A percentile compares a stretch with the other conserved stretches of the same genome.
Evolutionary conservation across 2,329 filamentous ascomycete species (phyloP).

Genomic region (Purpureocillium takamizusanense): DNA sequence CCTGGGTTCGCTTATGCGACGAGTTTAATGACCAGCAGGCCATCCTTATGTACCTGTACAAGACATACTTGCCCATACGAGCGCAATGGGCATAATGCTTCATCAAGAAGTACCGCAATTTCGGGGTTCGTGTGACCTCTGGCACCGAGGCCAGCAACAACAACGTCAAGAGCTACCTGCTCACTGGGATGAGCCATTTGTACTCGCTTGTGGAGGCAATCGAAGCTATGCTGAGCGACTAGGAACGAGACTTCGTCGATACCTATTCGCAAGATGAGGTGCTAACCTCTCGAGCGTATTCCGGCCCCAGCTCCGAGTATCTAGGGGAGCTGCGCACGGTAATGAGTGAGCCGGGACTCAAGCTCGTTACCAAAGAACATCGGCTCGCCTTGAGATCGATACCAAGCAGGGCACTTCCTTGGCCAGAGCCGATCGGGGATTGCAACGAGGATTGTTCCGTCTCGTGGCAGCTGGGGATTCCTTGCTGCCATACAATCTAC

Average conservation of each 20-base stretch:
- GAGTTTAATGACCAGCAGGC: background rate
- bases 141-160: background rate
- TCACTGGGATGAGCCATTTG: background rate
- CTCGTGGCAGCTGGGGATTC: background rate
- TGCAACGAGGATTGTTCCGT: background rate
- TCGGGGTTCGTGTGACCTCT: background rate
- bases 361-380: slow-evolving; percentile 1
- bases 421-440: background rate
- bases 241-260: background rate
- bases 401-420: background rate
- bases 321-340: background rate
- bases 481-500: slow-evolving; percentile 1
- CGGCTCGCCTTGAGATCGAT: background rate
- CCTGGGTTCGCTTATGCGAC: background rate
- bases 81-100: too few species aligned
- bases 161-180: background rate
- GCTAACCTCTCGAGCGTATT: background rate
- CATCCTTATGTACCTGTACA: background rate
- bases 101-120: background rate
- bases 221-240: background rate
- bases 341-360: background rate
- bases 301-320: background rate
- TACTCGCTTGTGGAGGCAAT: background rate
- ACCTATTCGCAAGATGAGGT: slow-evolving; percentile 1
- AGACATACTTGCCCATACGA: too few species aligned